These are phyloP conservation scores for Erodium maritimum DNA, from an alignment of 345 rosid species.

Conservation along the genomic window DNA sequence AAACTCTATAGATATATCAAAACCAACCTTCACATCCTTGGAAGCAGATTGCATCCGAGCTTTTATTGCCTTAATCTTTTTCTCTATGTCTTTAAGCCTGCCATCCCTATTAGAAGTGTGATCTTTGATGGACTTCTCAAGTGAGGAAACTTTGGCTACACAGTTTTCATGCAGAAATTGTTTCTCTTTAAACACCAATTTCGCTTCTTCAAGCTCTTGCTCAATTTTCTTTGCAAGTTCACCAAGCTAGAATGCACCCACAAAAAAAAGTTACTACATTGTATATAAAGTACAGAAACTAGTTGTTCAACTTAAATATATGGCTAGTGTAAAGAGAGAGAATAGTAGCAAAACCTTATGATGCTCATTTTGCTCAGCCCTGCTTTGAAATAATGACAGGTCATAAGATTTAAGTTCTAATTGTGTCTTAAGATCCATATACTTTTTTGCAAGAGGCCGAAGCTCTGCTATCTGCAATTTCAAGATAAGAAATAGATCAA, in stretches of 20 bases:
- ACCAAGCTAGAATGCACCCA: slow-evolving; percentile 40
- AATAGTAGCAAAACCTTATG: slow-evolving; percentile 55
- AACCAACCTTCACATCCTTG: slow-evolving; percentile 66
- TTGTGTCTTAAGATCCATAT: slow-evolving; percentile 54
- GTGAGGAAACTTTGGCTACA: slow-evolving; percentile 39
- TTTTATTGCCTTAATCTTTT: slow-evolving; percentile 53
- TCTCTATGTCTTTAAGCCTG: slow-evolving; percentile 73
- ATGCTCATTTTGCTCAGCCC: slow-evolving; percentile 96
- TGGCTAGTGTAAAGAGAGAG: background rate
- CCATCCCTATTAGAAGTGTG: slow-evolving; percentile 71
- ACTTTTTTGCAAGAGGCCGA: slow-evolving; percentile 62
- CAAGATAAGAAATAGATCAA: slow-evolving; percentile 19
- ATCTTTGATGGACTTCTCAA: slow-evolving; percentile 71
- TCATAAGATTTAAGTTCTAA: slow-evolving; percentile 81
- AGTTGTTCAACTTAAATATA: background rate
- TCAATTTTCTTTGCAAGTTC: slow-evolving; percentile 77
- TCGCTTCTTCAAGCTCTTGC: slow-evolving; percentile 68
- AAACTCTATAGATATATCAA: slow-evolving; percentile 1
- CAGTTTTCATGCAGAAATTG: slow-evolving; percentile 41
- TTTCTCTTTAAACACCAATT: slow-evolving; percentile 50
- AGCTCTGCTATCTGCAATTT: slow-evolving; percentile 64
- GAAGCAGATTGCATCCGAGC: slow-evolving; percentile 58
- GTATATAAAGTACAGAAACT: no score
- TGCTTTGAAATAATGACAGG: slow-evolving; percentile 70
- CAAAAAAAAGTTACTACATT: background rate